Evolutionary conservation across 164 flowering plant genomes (phyloP), one percentile per base, ranked within the genome.

Genomic region (Annona squamosa): DNA sequence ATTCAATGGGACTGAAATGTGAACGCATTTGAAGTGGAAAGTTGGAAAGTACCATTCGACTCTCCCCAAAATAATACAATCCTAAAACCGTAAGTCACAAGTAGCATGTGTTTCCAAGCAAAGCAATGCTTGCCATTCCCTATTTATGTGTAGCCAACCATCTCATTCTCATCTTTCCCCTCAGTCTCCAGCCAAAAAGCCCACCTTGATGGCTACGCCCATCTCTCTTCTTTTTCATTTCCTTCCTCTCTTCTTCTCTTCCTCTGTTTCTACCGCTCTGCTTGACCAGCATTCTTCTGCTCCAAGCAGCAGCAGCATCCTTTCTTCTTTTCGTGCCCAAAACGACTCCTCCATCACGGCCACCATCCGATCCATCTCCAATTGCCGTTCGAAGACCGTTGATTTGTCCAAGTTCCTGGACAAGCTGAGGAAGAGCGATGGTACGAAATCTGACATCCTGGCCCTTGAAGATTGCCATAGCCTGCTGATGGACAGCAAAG

Each of bases 381-480:
- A 46, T 7, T 45, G 12, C 48, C 1, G 12, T 4, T 18, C 70
- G 17, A 17, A 46, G 56, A 46, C 70, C 56, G 0, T 5, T 42
- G 46, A 17, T 1, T 17, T 65, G 46, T 52, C 45, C 45, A 46
- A 64, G 46, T 47, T 46, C 57, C 42, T 48, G 4, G n/a, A 6
- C 5, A 64, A 45, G 48, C 47, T 63, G n/a, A 69, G 77, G n/a
- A 68, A 68, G n/a, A 84, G 75, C 72, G 84, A 82, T 46, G 37
- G 76, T 66, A 86, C 84, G 52, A 78, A 77, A 0, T 77, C 81
- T 1, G 83, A 87, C 10, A 75, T 77, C 6, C 67, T 85, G 46
- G 98, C 92, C 4, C 79, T 90, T 46, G 86, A 80, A 67, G 98
- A 93, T 83, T 93, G 97, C 83, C 73, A 67, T 77, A 64, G 83